Evolutionary conservation across 2,329 filamentous ascomycete species (phyloP), one percentile per base, ranked within the genome.

Genomic region (Ceratocystis lukuohia): DNA sequence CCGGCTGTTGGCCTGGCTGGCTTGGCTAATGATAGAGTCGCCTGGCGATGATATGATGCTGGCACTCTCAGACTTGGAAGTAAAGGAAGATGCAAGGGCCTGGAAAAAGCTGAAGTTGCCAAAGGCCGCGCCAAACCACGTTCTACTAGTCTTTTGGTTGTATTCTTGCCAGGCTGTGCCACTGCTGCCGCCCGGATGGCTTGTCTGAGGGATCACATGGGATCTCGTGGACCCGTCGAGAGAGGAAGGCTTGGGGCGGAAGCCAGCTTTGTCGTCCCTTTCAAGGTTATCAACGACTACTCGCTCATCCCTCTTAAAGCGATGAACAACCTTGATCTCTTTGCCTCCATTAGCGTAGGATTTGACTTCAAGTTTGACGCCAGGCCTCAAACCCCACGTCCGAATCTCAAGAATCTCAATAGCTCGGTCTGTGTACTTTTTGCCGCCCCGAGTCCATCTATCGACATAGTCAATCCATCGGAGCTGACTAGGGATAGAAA

Each of bases 401-500:
- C 96, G 92, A 0, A 99, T 80, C 74, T 97, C 93, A 10, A 92
- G 74, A 50, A 97, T 85, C 75, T 97, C 92, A 1, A 96, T 82
- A 61, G 87, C 84, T 20, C 89, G 80, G 72, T 97, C 93, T 6
- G 90, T 78, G 72, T 97, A 99, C 65, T 82, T 81, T 76, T 95
- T 96, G 20, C 82, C 84, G 33, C 84, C 77, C 65, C 84, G 76
- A 1, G 89, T 83, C 93, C 93, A 96, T 12, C 88, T 83, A 72
- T 96, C 88, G 8, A 96, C 89, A 73, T 99, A 99, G 37, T 82
- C 81, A 20, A 99, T 81, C 83, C 89, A 96, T 8, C 94, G 82
- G 68, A 95, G 75, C 75, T 99, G 94, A 70, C 91, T 96, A 0
- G 92, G 91, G 61, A 99, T 99, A 44, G 89, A 94, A 28, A 99